Percentiles rank a stretch among this genome's conserved stretches.
These are phyloP conservation scores for Penicillium verrucosum DNA, from an alignment of 2,329 filamentous ascomycete species.

Conservation along the genomic window DNA sequence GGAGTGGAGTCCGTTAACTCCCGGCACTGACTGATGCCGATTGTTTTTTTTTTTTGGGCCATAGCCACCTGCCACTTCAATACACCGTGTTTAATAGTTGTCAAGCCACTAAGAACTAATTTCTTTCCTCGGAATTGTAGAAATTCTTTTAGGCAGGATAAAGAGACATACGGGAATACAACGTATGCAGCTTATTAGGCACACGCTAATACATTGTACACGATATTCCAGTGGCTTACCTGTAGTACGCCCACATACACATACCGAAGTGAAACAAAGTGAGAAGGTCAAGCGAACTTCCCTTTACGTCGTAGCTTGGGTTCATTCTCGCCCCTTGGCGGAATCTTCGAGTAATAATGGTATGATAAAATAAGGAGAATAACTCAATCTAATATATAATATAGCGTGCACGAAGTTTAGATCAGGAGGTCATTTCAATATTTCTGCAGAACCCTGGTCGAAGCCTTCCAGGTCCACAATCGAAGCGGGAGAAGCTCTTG, in stretches of 20 bases:
- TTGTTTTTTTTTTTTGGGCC: not conserved
- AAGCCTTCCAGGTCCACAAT: slow-evolving; percentile 35
- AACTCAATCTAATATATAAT: not conserved
- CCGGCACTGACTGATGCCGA: slow-evolving; percentile 20
- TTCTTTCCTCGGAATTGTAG: not conserved
- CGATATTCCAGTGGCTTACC: not conserved
- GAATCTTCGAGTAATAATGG: not conserved
- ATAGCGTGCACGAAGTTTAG: slow-evolving; percentile 7
- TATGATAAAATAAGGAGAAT: not conserved
- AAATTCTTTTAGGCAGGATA: not conserved
- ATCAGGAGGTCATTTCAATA: slow-evolving; percentile 15
- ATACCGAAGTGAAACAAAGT: slow-evolving; percentile 15
- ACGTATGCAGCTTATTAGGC: not conserved
- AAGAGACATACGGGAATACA: not conserved
- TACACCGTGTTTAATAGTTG: slow-evolving; percentile 13
- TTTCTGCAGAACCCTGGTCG: slow-evolving; percentile 29
- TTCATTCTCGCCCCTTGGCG: slow-evolving; percentile 7
- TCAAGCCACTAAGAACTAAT: slow-evolving; percentile 12
- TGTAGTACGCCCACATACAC: not conserved
- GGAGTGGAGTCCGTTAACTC: slow-evolving; percentile 16
- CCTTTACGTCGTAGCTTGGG: slow-evolving; percentile 14
- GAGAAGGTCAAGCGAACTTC: slow-evolving; percentile 25
- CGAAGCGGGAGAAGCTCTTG: slow-evolving; percentile 40
- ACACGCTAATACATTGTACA: not conserved
- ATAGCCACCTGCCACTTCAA: slow-evolving; percentile 14